Conservation (phyloP, 768 basidiomycete species). For the Dentipellis fragilis region DNA sequence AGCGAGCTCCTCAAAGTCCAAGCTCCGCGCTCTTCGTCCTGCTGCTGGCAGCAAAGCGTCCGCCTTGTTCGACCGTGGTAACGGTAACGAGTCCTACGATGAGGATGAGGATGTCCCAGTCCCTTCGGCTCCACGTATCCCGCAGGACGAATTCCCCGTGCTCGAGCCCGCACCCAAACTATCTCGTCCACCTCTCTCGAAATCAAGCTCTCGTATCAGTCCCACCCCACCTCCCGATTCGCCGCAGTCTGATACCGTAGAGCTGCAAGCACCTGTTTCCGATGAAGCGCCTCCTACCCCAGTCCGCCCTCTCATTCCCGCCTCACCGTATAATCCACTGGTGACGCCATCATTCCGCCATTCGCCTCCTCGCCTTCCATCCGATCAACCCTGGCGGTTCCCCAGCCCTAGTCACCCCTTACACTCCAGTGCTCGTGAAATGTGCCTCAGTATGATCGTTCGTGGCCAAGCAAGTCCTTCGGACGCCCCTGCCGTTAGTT, state of each 20-base stretch:
- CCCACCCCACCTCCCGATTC: slow-evolving; percentile 14
- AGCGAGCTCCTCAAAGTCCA: slow-evolving; percentile 5
- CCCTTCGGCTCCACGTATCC: slow-evolving; percentile 11
- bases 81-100: slow-evolving; percentile 8
- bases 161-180: slow-evolving; percentile 8
- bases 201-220: slow-evolving; percentile 7
- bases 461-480: slow-evolving; percentile 38
- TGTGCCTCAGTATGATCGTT: slow-evolving; percentile 57
- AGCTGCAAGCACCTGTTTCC: neutral
- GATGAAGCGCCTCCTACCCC: slow-evolving; percentile 17
- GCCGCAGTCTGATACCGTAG: slow-evolving; percentile 8
- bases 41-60: slow-evolving; percentile 5
- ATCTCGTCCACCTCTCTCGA: slow-evolving; percentile 7
- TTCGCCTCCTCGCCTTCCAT: slow-evolving; percentile 63
- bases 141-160: slow-evolving; percentile 10
- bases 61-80: slow-evolving; percentile 11
- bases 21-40: slow-evolving; percentile 14
- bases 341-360: slow-evolving; percentile 71
- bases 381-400: slow-evolving; percentile 76
- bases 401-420: slow-evolving; percentile 73
- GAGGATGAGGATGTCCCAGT: slow-evolving; percentile 5
- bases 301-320: slow-evolving; percentile 30
- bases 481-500: slow-evolving; percentile 12
- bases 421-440: slow-evolving; percentile 51
- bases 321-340: slow-evolving; percentile 70